phyloP scores from a whole-genome alignment of 192 early-diverging fungal species.

The Coemansia pectinata region DNA sequence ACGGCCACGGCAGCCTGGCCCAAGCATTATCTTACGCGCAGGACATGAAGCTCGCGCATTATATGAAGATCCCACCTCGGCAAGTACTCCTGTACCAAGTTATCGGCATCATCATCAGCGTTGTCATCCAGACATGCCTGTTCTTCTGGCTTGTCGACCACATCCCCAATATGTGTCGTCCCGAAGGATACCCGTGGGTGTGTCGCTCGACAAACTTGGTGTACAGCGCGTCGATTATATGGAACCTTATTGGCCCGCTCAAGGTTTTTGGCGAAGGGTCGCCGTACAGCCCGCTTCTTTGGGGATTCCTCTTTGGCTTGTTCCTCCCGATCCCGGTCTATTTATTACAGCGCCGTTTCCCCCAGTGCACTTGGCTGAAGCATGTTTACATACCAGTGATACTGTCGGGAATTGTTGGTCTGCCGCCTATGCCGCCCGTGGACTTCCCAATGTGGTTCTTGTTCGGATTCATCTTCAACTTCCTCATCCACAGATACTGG shows the following conservation, averaged over 20 bases:
- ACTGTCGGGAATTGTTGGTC: slow-evolving; percentile 60
- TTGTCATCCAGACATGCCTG: slow-evolving; percentile 65
- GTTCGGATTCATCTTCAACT: slow-evolving; percentile 71
- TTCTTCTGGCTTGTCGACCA: slow-evolving; percentile 65
- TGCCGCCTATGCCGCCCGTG: slow-evolving; percentile 63
- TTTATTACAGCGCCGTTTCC: slow-evolving; percentile 62
- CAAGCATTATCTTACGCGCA: slow-evolving; percentile 73
- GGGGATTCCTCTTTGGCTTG: slow-evolving; percentile 67
- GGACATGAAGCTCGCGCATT: slow-evolving; percentile 78
- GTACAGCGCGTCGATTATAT: slow-evolving; percentile 74
- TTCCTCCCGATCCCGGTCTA: slow-evolving; percentile 73
- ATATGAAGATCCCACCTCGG: slow-evolving; percentile 82
- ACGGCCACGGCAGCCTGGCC: slow-evolving; percentile 70
- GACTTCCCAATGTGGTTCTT: slow-evolving; percentile 57
- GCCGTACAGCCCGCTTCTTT: slow-evolving; percentile 56
- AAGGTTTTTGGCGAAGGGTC: slow-evolving; percentile 69
- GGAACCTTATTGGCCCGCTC: slow-evolving; percentile 74
- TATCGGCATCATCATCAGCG: slow-evolving; percentile 68
- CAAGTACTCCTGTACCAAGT: slow-evolving; percentile 77
- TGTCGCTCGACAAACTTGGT: slow-evolving; percentile 62
- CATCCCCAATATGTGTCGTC: slow-evolving; percentile 60
- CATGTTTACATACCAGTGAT: slow-evolving; percentile 73
- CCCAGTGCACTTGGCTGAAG: slow-evolving; percentile 64
- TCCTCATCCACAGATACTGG: slow-evolving; percentile 63
- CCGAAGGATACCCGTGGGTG: slow-evolving; percentile 66